A percentile compares a stretch with the other conserved stretches of the same genome.
phyloP scores from a whole-genome alignment of 163 green algal genomes.

The Scenedesmus sp. region DNA sequence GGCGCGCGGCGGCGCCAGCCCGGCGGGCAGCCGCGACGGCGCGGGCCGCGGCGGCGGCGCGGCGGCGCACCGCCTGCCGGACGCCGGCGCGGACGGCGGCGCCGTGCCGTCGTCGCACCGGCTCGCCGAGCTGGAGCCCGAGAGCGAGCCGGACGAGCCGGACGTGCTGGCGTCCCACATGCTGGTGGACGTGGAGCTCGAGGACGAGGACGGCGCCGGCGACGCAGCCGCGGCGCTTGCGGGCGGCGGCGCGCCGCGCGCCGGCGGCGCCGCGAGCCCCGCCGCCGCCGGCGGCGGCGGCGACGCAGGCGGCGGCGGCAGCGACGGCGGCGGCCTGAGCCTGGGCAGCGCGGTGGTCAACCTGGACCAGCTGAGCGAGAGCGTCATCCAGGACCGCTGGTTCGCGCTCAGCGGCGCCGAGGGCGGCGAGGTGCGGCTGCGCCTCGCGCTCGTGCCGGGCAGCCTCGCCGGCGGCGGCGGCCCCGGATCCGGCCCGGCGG shows the following conservation, averaged over 20 bases:
- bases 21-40: neutral
- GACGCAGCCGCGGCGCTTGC: slow-evolving; percentile 8
- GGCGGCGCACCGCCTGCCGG: slow-evolving; percentile 2
- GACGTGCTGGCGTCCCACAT: slow-evolving; percentile 25
- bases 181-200: slow-evolving; percentile 32
- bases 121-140: slow-evolving; percentile 26
- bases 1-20: neutral
- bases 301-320: slow-evolving; percentile 2
- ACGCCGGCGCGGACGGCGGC: neutral
- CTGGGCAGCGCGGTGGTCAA: slow-evolving; percentile 29
- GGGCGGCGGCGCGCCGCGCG: too few relatives aligned
- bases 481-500: neutral
- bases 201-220: slow-evolving; percentile 16
- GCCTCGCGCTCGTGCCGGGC: slow-evolving; percentile 49
- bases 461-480: slow-evolving; percentile 5
- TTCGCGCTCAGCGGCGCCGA: slow-evolving; percentile 48
- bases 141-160: too few relatives aligned
- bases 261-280: too few relatives aligned
- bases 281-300: neutral
- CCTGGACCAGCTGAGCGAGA: slow-evolving; percentile 29
- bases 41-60: neutral
- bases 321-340: slow-evolving; percentile 6
- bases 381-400: slow-evolving; percentile 55
- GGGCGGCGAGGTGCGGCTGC: slow-evolving; percentile 52
- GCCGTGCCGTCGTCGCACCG: slow-evolving; percentile 14